These are phyloP conservation scores for Arthrobotrys megalospora DNA, from an alignment of 2,329 filamentous ascomycete genomes.

Conservation along the genomic window DNA sequence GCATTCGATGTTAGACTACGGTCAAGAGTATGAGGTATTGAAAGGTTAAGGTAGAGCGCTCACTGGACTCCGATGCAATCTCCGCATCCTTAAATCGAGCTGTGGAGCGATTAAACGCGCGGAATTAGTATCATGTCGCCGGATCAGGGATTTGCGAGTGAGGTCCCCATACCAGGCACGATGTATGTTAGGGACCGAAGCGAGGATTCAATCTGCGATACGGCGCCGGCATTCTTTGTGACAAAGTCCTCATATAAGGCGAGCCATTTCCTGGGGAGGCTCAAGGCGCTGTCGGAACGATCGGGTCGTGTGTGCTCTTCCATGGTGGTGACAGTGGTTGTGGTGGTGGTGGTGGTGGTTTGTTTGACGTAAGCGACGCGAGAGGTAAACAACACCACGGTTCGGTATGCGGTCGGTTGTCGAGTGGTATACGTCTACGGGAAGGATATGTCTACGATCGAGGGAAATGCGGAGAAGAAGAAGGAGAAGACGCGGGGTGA, in stretches of 20 bases:
- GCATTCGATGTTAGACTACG: constrained; percentile 60
- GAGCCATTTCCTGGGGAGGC: constrained; percentile 77
- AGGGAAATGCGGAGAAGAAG: constrained; percentile 1
- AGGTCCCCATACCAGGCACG: constrained; percentile 78
- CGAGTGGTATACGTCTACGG: neutral
- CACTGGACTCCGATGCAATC: constrained; percentile 89
- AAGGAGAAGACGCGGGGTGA: constrained; percentile 7
- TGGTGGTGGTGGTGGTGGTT: constrained; percentile 6
- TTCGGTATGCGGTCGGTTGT: neutral
- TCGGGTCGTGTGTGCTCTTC: constrained; percentile 41
- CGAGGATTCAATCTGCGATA: constrained; percentile 94
- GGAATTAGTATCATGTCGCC: constrained; percentile 20
- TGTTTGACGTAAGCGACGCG: constrained; percentile 31
- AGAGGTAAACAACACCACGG: constrained; percentile 28
- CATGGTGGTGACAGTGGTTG: constrained; percentile 18
- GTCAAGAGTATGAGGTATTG: constrained; percentile 24
- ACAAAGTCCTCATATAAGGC: constrained; percentile 89
- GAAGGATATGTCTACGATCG: neutral
- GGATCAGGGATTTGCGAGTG: neutral
- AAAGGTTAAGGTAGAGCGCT: constrained; percentile 64
- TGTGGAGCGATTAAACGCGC: constrained; percentile 66
- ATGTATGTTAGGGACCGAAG: constrained; percentile 95
- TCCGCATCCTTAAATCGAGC: constrained; percentile 92
- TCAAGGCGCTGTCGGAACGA: constrained; percentile 69
- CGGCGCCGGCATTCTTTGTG: constrained; percentile 91